A percentile compares a stretch with the other conserved stretches of the same genome.
Conservation (phyloP, 2,329 filamentous ascomycete genomes). For the Fusarium musae region DNA sequence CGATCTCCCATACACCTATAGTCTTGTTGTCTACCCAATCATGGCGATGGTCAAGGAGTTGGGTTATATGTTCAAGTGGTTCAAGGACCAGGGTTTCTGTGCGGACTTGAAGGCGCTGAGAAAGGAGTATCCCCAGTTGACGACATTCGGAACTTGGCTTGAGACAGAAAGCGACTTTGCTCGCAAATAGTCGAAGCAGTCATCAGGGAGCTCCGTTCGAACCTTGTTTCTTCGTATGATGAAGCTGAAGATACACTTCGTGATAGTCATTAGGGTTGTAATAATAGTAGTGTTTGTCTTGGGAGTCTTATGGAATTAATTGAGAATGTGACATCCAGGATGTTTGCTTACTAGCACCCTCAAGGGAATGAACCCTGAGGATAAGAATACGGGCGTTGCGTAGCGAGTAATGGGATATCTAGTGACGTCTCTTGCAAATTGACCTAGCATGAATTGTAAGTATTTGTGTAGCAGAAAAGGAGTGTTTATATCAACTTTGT, state of each 20-base stretch:
- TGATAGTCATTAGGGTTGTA: not conserved
- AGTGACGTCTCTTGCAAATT: not conserved
- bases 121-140: slow-evolving; percentile 11
- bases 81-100: slow-evolving; percentile 14
- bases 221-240: not conserved
- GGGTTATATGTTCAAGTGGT: slow-evolving; percentile 27
- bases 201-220: too few relatives aligned
- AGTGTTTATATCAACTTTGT: not conserved
- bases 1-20: slow-evolving; percentile 9
- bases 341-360: not conserved
- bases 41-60: slow-evolving; percentile 23
- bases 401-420: slow-evolving; percentile 13
- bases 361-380: not conserved
- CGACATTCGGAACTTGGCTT: slow-evolving; percentile 8
- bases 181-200: not conserved
- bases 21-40: slow-evolving; percentile 13
- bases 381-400: slow-evolving; percentile 3
- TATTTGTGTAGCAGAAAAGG: not conserved
- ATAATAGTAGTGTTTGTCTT: too few relatives aligned
- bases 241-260: not conserved
- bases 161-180: slow-evolving; percentile 20
- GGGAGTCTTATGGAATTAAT: too few relatives aligned
- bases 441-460: not conserved
- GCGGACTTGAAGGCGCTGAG: slow-evolving; percentile 9
- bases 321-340: not conserved